These are phyloP conservation scores for Clitopilus hobsonii DNA, from an alignment of 768 basidiomycete species.

Conservation along the genomic window DNA sequence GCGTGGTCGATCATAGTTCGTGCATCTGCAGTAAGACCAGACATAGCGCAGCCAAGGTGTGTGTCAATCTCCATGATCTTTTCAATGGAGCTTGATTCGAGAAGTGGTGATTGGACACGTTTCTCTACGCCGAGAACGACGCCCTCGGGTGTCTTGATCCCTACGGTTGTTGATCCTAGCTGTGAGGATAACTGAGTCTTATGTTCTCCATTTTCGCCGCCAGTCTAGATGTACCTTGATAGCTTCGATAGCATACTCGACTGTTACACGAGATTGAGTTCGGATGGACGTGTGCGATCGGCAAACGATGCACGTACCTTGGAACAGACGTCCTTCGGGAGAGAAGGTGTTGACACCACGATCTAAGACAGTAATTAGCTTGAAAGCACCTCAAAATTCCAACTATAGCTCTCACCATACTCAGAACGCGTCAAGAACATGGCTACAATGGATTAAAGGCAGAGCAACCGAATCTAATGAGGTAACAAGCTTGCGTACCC, in stretches of 20 bases:
- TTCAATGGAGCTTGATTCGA: constrained; percentile 94
- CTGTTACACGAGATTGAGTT: constrained; percentile 26
- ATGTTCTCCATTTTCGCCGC: neutral
- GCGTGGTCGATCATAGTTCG: constrained; percentile 99
- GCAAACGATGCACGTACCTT: constrained; percentile 54
- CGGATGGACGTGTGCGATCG: constrained; percentile 3
- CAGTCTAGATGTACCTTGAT: constrained; percentile 65
- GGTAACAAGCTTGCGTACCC: constrained; percentile 25
- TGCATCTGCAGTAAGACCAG: constrained; percentile 93
- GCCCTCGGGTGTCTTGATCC: constrained; percentile 86
- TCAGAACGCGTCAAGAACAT: constrained; percentile 97
- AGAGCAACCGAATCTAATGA: constrained; percentile 16
- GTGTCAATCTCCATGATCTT: constrained; percentile 99
- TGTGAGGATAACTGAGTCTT: constrained; percentile 25
- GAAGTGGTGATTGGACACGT: constrained; percentile 93
- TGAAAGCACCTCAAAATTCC: neutral
- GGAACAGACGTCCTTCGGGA: constrained; percentile 96
- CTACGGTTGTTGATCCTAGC: constrained; percentile 98
- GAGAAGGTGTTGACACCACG: constrained; percentile 99
- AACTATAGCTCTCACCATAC: constrained; percentile 57
- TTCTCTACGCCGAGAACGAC: constrained; percentile 96
- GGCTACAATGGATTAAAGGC: constrained; percentile 12
- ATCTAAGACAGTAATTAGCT: constrained; percentile 40
- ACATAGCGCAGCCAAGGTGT: constrained; percentile 98
- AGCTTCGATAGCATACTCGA: constrained; percentile 99